phyloP scores from a whole-genome alignment of 352 stramenopile genomes.

The Globisporangium nagaii region DNA sequence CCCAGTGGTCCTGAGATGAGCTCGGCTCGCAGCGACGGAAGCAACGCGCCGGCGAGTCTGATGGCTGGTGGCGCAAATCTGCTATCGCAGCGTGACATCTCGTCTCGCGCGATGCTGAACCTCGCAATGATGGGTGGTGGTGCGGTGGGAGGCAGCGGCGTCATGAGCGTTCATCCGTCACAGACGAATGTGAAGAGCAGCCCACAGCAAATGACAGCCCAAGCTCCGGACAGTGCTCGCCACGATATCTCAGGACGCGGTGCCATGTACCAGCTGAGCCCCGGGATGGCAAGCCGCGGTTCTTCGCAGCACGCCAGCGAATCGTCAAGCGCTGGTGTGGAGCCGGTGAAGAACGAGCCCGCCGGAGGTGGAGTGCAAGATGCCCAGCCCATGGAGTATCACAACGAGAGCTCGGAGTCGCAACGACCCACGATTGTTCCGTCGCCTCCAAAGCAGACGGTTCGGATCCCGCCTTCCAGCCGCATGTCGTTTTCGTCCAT shows the following conservation, averaged over 20 bases:
- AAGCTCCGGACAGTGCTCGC: slow-evolving; percentile 1
- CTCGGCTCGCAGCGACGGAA: slow-evolving; percentile 1
- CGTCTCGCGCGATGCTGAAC: slow-evolving; percentile 52
- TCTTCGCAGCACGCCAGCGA: neutral
- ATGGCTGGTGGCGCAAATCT: slow-evolving; percentile 13
- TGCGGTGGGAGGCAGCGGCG: slow-evolving; percentile 6
- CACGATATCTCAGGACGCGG: neutral
- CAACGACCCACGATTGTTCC: neutral
- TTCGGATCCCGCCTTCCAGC: slow-evolving; percentile 38
- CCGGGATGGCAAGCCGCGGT: neutral
- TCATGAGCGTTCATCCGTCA: slow-evolving; percentile 9
- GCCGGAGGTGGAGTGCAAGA: neutral
- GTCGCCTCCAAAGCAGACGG: slow-evolving; percentile 13
- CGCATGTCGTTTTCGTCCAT: slow-evolving; percentile 90
- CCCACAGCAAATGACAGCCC: slow-evolving; percentile 5
- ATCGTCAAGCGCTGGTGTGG: neutral
- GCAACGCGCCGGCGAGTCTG: neutral
- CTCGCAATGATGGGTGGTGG: slow-evolving; percentile 50
- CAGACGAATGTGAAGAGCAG: slow-evolving; percentile 11
- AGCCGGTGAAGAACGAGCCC: slow-evolving; percentile 2
- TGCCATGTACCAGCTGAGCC: slow-evolving; percentile 12
- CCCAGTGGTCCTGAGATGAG: slow-evolving; percentile 4
- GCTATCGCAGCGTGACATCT: slow-evolving; percentile 32
- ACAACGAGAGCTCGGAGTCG: neutral
- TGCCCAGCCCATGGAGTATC: neutral